Evolutionary conservation across 768 basidiomycete species (phyloP).

Genomic region (Mrakia frigida): DNA sequence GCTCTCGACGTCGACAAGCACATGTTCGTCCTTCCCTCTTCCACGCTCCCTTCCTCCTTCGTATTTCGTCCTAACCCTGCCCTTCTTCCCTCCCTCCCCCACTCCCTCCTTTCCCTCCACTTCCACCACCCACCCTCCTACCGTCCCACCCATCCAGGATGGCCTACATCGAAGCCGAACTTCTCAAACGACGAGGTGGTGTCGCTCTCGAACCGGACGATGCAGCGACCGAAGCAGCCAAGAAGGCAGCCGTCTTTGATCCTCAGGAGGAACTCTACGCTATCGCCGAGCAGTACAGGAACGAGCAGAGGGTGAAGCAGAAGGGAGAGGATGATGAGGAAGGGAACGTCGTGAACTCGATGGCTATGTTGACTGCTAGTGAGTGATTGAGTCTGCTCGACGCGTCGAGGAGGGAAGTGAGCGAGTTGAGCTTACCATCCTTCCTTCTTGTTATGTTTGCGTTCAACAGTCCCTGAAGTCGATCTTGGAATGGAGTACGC

Average conservation of each 20-base stretch:
- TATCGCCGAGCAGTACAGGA: slow-evolving; percentile 54
- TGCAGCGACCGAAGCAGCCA: slow-evolving; percentile 45
- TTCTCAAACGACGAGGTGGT: slow-evolving; percentile 63
- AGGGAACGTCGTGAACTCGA: slow-evolving; percentile 84
- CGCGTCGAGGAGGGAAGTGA: not conserved
- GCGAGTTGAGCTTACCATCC: not conserved
- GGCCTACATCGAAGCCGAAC: slow-evolving; percentile 93
- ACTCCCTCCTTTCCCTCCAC: no score
- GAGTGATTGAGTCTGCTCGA: not conserved
- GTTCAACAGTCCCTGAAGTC: slow-evolving; percentile 67
- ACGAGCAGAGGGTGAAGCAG: slow-evolving; percentile 40
- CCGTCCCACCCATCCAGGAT: slow-evolving; percentile 58
- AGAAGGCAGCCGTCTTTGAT: slow-evolving; percentile 49
- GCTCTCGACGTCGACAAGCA: slow-evolving; percentile 95
- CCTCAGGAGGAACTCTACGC: slow-evolving; percentile 74
- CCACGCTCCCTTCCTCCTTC: not conserved
- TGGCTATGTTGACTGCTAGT: slow-evolving; percentile 91
- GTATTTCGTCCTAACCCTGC: not conserved
- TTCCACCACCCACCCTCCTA: no score
- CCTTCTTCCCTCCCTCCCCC: no score
- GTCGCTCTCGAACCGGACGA: slow-evolving; percentile 45
- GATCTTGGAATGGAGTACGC: slow-evolving; percentile 96
- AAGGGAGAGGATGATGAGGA: slow-evolving; percentile 58
- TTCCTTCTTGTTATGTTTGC: not conserved
- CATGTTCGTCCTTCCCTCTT: slow-evolving; percentile 60